phyloP scores from a whole-genome alignment of 495 filamentous ascomycete species.

The Xylaria grammica region DNA sequence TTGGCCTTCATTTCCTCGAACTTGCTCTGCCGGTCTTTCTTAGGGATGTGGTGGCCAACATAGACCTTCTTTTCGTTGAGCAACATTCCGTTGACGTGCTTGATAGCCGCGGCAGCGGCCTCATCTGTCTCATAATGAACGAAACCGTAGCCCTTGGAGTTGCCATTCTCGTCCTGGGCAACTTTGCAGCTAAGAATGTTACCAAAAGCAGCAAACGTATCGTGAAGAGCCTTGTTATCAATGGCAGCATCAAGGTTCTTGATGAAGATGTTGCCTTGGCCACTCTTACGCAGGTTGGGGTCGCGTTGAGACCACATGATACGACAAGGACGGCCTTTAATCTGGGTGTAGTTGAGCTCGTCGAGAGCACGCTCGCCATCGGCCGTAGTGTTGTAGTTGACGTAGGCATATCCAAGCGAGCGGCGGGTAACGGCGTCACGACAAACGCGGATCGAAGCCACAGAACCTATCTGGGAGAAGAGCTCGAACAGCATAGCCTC shows the following conservation, averaged over 20 bases:
- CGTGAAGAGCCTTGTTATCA: slow-evolving; percentile 99
- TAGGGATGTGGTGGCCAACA: slow-evolving; percentile 98
- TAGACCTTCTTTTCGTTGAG: slow-evolving; percentile 99
- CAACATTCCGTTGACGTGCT: slow-evolving; percentile 99
- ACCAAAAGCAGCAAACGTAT: slow-evolving; percentile 98
- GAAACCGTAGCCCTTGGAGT: slow-evolving; percentile 98
- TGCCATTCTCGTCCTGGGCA: slow-evolving; percentile 92
- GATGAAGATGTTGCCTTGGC: slow-evolving; percentile 99
- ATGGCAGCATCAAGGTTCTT: slow-evolving; percentile 99
- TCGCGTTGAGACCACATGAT: slow-evolving; percentile 99
- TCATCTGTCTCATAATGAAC: slow-evolving; percentile 99
- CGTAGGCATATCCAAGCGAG: slow-evolving; percentile 98
- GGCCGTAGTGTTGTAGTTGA: slow-evolving; percentile 98
- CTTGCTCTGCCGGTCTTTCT: slow-evolving; percentile 99
- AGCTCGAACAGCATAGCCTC: slow-evolving; percentile 99
- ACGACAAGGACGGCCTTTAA: slow-evolving; percentile 98
- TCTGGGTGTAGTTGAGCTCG: slow-evolving; percentile 99
- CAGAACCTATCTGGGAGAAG: slow-evolving; percentile 98
- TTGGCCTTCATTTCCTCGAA: slow-evolving; percentile 99
- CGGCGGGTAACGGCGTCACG: slow-evolving; percentile 98
- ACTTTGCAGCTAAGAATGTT: slow-evolving; percentile 99
- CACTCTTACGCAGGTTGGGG: slow-evolving; percentile 97
- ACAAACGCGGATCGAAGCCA: slow-evolving; percentile 99
- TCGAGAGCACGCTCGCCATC: slow-evolving; percentile 98
- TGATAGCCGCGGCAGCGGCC: slow-evolving; percentile 95